Evolutionary conservation across 805 yeast genomes (phyloP).

Genomic region (Tetrapisispora phaffii): DNA sequence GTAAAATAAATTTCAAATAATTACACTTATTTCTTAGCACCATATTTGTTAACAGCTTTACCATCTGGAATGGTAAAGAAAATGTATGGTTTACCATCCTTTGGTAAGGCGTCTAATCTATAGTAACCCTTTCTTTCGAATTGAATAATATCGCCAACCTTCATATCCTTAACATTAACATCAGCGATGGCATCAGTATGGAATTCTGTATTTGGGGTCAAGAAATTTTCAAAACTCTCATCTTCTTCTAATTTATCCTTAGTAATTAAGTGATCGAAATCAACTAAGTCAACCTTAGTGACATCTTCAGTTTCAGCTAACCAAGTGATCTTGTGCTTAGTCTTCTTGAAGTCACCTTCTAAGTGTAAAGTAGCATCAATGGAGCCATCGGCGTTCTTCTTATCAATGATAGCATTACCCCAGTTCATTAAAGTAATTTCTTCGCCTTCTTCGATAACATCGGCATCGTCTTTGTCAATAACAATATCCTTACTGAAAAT

Average conservation of each 20-base stretch:
- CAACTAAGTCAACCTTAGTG: conserved; percentile 68
- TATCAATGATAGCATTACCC: conserved; percentile 84
- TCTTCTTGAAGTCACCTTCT: conserved; percentile 95
- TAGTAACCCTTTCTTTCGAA: conserved; percentile 96
- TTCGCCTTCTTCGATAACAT: conserved; percentile 68
- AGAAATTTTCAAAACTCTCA: conserved; percentile 84
- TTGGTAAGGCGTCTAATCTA: conserved; percentile 56
- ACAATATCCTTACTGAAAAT: conserved; percentile 52
- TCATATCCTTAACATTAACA: conserved; percentile 60
- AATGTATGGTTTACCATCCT: conserved; percentile 54
- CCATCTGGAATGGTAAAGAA: conserved; percentile 96
- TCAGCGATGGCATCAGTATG: conserved; percentile 71
- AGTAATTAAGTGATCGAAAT: conserved; percentile 88
- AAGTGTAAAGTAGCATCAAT: conserved; percentile 73
- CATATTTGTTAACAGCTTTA: conserved; percentile 66
- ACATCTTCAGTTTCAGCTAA: conserved; percentile 71
- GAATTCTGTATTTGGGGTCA: conserved; percentile 83
- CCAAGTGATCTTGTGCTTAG: conserved; percentile 93
- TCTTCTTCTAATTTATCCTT: conserved; percentile 93
- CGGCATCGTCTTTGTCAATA: conserved; percentile 80
- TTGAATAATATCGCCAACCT: conserved; percentile 82
- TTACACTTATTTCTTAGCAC: conserved; percentile 45
- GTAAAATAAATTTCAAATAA: background rate
- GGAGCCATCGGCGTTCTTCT: conserved; percentile 54
- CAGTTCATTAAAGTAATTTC: conserved; percentile 98